Evolutionary conservation across 164 flowering plant species (phyloP), one percentile per base, ranked within the genome.

Genomic region (Kingdonia uniflora): DNA sequence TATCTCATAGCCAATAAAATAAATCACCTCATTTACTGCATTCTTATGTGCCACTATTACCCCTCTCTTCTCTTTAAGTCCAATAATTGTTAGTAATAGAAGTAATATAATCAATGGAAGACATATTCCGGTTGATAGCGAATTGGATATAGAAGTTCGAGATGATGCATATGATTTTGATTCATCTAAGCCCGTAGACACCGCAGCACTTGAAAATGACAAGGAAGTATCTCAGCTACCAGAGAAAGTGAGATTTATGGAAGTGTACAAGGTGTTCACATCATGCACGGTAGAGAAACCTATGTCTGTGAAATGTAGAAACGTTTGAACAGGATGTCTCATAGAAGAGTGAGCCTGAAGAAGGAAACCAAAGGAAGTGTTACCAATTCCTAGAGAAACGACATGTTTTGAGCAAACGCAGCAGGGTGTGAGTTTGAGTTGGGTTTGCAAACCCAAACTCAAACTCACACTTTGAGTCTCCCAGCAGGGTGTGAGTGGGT

Each of bases 61-160:
- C n/a, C n/a, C n/a, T n/a, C n/a, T n/a, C n/a, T n/a, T n/a, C n/a
- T n/a, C n/a, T n/a, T n/a, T n/a, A n/a, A n/a, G n/a, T n/a, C n/a
- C n/a, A n/a, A n/a, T n/a, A n/a, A n/a, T n/a, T n/a, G n/a, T n/a
- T n/a, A n/a, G n/a, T n/a, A n/a, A n/a, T n/a, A n/a, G n/a, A n/a
- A n/a, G n/a, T n/a, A n/a, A n/a, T n/a, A n/a, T n/a, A 17, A 52
- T 52, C 38, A 52, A 59, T 33, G 63, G 63, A 14, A 59, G 49
- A 44, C 56, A 52, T 52, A 56, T 59, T 21, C 44, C 63, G 0
- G 44, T 52, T 39, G 51, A 43, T 52, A 22, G 19, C 42, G 56
- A 59, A 44, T 29, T 51, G 14, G 54, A 55, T 42, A 43, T 56
- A 3, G 56, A 24, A 22, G 38, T 56, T 40, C 47, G n/a, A 44